Conservation (phyloP, 495 filamentous ascomycete genomes). For the Amorphotheca resinae region DNA sequence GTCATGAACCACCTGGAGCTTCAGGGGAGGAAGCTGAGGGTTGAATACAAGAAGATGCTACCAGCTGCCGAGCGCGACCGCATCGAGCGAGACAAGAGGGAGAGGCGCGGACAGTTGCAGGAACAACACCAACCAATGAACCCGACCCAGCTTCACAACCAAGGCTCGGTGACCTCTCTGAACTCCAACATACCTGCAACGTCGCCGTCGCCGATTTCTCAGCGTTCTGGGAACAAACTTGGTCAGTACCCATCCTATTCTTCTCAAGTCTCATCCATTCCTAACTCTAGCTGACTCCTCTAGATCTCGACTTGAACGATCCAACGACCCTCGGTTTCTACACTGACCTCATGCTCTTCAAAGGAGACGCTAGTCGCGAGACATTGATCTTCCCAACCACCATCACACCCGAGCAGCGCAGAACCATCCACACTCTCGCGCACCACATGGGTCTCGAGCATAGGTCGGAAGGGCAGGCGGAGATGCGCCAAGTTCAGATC, state of each 20-base stretch:
- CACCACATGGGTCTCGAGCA: constrained; percentile 91
- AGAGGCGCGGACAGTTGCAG: constrained; percentile 89
- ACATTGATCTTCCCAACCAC: constrained; percentile 69
- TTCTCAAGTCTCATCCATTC: too few species aligned
- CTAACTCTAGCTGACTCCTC: constrained; percentile 21
- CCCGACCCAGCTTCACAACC: constrained; percentile 55
- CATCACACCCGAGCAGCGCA: constrained; percentile 69
- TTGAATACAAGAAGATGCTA: constrained; percentile 99
- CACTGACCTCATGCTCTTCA: constrained; percentile 78
- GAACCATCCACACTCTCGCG: constrained; percentile 83
- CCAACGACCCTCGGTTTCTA: constrained; percentile 78
- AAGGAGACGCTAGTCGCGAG: constrained; percentile 63
- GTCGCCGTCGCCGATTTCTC: constrained; percentile 50
- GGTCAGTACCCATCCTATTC: constrained; percentile 3
- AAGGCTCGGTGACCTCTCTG: constrained; percentile 74
- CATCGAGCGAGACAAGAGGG: constrained; percentile 93
- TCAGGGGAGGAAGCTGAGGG: constrained; percentile 82
- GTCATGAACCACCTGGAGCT: constrained; percentile 89
- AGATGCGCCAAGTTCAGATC: constrained; percentile 78
- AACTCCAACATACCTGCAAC: constrained; percentile 52
- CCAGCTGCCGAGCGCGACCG: constrained; percentile 87
- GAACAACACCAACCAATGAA: constrained; percentile 74
- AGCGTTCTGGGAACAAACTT: constrained; percentile 12
- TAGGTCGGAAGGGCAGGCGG: constrained; percentile 72
- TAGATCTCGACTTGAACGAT: constrained; percentile 86